Conservation (phyloP, 2,329 filamentous ascomycete species). For the Colletotrichum chlorophyti region DNA sequence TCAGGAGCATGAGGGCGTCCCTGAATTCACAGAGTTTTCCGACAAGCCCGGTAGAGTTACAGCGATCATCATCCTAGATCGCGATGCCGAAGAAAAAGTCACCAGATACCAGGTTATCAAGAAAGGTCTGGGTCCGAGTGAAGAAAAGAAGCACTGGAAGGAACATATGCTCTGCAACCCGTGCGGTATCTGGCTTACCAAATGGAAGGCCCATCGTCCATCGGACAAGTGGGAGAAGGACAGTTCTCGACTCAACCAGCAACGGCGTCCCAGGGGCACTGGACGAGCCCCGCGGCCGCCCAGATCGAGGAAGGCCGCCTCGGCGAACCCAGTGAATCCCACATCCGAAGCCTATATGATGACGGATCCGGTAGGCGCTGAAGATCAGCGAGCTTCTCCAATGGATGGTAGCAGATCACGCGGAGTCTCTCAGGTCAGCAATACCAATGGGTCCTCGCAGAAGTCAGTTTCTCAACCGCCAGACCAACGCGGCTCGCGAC, state of each 20-base stretch:
- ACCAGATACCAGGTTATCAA: conserved; percentile 78
- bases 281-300: conserved; percentile 43
- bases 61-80: conserved; percentile 72
- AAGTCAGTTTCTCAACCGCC: conserved; percentile 12
- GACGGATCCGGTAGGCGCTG: conserved; percentile 59
- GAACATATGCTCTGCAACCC: conserved; percentile 87
- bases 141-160: conserved; percentile 72
- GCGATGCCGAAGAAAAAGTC: conserved; percentile 67
- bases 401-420: conserved; percentile 26
- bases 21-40: conserved; percentile 73
- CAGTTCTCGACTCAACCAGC: conserved; percentile 57
- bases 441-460: conserved; percentile 17
- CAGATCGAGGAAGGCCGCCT: conserved; percentile 55
- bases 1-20: conserved; percentile 75
- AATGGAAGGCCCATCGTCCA: conserved; percentile 85
- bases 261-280: conserved; percentile 55
- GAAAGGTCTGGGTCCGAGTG: conserved; percentile 68
- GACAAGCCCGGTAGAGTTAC: conserved; percentile 77
- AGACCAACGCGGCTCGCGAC: conserved; percentile 3
- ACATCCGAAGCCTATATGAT: conserved; percentile 62
- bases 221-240: conserved; percentile 81
- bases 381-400: conserved; percentile 21
- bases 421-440: conserved; percentile 23
- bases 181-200: conserved; percentile 95
- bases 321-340: conserved; percentile 53